Base-by-base conservation (phyloP, 768 basidiomycete genomes). In the Lactarius indigo region DNA sequence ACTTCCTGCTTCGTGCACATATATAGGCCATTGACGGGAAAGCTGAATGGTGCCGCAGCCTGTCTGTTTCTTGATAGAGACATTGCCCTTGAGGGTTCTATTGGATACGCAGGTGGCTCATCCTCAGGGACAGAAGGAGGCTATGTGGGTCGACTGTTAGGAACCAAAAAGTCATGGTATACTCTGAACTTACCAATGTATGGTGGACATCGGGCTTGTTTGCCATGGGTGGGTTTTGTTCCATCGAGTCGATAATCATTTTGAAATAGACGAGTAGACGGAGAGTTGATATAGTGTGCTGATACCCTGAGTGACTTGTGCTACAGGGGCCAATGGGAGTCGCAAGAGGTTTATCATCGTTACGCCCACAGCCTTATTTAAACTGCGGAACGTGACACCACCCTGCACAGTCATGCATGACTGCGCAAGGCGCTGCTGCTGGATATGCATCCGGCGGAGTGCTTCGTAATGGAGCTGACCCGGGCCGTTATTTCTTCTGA, bases 1-100 rank as follows among this genome's bases (percentile, higher is more conserved):
- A 2, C 0, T 6, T 63, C 57, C 10, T 18, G 31, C 60, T 50
- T 67, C 10, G 60, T 55, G 47, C 18, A 54, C 57, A 69, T 63
- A 4, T 52, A 20, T 39, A 69, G 39, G 52, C 65, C 68, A 54
- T 67, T 69, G 58, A 67, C 15, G 12, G 68, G 68, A 2, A 26
- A 2, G 20, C 23, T 39, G 12, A 47, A 59, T 20, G 66, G 62
- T 9, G n/a, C 41, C 35, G 15, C 41, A 18, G 26, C 13, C 37
- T 37, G 66, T 2, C 58, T 47, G 28, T 17, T 59, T 47, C 41
- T 35, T 44, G 58, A 54, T 39, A 55, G 23, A 1, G 58, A 42
- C 15, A 56, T 5, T 5, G 28, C n/a, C 44, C 41, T 30, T 23
- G 59, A 15, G 20, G 62, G 20, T 37, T 17, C 37, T 2, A 5